These are phyloP conservation scores for Sarcocystis neurona DNA, from an alignment of 169 alveolate species.

Conservation along the genomic window DNA sequence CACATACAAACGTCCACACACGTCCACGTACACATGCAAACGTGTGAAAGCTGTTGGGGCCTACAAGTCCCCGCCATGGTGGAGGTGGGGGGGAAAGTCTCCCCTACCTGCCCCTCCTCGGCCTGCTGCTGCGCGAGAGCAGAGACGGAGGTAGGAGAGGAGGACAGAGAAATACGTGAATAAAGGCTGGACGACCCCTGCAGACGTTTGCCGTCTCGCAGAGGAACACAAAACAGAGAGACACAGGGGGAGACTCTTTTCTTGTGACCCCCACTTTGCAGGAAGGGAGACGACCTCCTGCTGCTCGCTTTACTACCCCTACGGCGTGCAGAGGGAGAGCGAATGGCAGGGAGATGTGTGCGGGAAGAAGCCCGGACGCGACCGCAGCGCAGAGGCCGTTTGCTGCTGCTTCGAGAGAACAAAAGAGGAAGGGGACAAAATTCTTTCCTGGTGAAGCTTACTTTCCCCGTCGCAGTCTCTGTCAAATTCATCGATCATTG, in stretches of 20 bases:
- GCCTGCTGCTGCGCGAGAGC: no score
- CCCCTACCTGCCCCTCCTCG: no score
- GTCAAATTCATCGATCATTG: constrained; percentile 98
- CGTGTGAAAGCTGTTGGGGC: no score
- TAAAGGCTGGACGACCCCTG: not conserved
- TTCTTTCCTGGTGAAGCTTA: not conserved
- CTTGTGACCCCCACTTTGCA: no score
- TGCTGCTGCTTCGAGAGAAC: not conserved
- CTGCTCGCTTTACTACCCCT: not conserved
- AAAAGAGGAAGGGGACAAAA: not conserved
- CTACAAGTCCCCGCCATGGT: no score
- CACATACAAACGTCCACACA: no score
- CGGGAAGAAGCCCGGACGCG: not conserved
- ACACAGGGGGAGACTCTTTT: no score
- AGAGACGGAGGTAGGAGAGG: no score
- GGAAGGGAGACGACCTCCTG: not conserved
- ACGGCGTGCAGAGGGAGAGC: not conserved
- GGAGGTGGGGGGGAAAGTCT: no score
- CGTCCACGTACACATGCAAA: no score
- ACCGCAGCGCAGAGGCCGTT: not conserved
- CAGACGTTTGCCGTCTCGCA: not conserved
- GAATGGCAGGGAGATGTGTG: not conserved
- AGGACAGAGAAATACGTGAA: no score
- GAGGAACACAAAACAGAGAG: not conserved
- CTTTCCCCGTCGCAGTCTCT: constrained; percentile 96